Base-by-base conservation (phyloP, 2,329 filamentous ascomycete species). In the Fusarium coffeatum region DNA sequence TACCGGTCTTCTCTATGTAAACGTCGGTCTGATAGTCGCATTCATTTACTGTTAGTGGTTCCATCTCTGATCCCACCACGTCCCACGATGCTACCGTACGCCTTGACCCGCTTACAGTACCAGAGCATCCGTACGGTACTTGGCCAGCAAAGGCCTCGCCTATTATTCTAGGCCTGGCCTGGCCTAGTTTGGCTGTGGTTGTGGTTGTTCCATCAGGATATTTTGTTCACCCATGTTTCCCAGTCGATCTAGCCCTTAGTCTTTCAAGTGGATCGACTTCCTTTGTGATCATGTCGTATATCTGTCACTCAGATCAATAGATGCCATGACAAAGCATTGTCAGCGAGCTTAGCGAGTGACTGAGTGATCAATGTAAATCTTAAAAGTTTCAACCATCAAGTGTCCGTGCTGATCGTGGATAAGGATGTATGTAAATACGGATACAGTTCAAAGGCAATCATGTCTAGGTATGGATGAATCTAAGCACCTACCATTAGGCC, bases 51-150 rank as follows among this genome's bases (percentile, higher is more conserved):
- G 18, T 25, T 48, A 63, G 50, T 49, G 50, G 66, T 49, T 32
- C 66, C 66, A 63, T 63, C 27, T 67, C 56, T 66, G 51, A 62
- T 69, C 55, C 66, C 66, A 69, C 66, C 66, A 63, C 61, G 46
- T 69, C 53, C 56, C 61, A 43, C 66, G 41, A 63, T 65, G 23
- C 47, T 37, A 56, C 34, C 34, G 34, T 56, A 58, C 61, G 66
- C 66, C 67, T 63, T 50, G 66, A 46, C 67, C 66, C 58, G 50
- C 46, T 54, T 43, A 51, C 18, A 37, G 34, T 37, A 37, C 34
- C 34, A 37, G 34, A 37, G 18, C 12, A 37, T 37, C 34, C 34
- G 18, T n/a, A 15, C 28, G 6, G 28, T 30, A 55, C 64, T 68
- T 54, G 22, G 37, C 32, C n/a, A 40, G 37, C 48, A 49, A 49